Percentiles rank a stretch among this genome's conserved stretches.
Conservation (phyloP, 2,329 filamentous ascomycete genomes). For the Canariomyces notabilis region DNA sequence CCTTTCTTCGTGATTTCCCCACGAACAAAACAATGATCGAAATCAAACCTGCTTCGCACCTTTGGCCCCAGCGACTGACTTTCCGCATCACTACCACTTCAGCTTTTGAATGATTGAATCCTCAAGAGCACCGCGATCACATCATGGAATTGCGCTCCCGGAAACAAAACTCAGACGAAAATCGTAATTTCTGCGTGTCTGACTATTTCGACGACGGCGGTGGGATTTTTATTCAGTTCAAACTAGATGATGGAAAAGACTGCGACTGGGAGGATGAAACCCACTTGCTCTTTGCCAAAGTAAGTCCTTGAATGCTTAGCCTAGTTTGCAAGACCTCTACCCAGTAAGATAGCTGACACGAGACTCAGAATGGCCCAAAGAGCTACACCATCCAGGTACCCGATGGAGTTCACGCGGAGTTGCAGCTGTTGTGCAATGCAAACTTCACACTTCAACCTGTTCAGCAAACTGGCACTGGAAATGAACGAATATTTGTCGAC, state of each 20-base stretch:
- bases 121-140: too few species aligned
- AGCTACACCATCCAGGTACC: background rate
- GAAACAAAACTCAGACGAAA: background rate
- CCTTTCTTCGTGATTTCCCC: too few species aligned
- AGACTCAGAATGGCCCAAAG: background rate
- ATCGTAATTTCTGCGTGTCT: background rate
- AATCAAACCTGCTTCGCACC: too few species aligned
- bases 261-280: background rate
- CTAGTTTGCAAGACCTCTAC: background rate
- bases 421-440: background rate
- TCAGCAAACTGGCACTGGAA: background rate
- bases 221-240: background rate
- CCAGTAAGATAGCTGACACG: background rate
- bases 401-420: background rate
- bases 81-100: too few species aligned
- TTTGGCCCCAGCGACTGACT: too few species aligned
- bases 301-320: background rate
- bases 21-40: too few species aligned
- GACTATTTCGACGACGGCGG: background rate
- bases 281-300: background rate
- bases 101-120: too few species aligned
- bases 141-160: background rate
- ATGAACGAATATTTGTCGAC: background rate
- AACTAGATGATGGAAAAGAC: background rate
- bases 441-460: background rate